Evolutionary conservation across 2,329 filamentous ascomycete genomes (phyloP).

Genomic region (Aspergillus nomiae): DNA sequence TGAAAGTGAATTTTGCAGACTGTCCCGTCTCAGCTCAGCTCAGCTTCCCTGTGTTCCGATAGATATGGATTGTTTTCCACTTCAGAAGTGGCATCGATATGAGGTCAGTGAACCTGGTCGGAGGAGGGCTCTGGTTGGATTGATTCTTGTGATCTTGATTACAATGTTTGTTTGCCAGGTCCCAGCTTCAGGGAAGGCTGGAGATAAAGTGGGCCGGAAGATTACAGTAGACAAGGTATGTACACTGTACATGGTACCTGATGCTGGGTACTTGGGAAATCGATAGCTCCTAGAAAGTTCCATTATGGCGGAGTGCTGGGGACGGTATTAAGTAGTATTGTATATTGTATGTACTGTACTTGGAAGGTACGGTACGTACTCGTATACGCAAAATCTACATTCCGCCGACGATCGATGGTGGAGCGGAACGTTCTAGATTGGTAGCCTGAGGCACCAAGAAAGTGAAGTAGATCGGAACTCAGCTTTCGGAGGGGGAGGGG

Average conservation of each 20-base stretch:
- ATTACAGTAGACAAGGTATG: neutral
- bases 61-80: neutral
- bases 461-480: neutral
- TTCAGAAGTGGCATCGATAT: neutral
- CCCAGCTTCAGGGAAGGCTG: neutral
- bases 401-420: constrained; percentile 14
- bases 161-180: neutral
- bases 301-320: neutral
- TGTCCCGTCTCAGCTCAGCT: neutral
- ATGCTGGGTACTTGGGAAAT: too few species aligned
- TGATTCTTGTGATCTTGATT: neutral
- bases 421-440: constrained; percentile 40
- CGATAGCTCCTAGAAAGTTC: neutral
- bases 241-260: neutral
- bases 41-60: neutral
- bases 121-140: neutral
- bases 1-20: neutral
- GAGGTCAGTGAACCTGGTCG: neutral
- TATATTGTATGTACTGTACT: neutral
- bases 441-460: constrained; percentile 17
- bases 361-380: neutral
- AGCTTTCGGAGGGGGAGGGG: neutral
- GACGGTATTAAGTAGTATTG: neutral
- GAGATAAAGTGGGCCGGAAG: neutral
- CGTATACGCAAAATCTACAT: neutral